These are phyloP conservation scores for Ceratonia siliqua DNA, from an alignment of 306 rosid genomes.

Conservation along the genomic window DNA sequence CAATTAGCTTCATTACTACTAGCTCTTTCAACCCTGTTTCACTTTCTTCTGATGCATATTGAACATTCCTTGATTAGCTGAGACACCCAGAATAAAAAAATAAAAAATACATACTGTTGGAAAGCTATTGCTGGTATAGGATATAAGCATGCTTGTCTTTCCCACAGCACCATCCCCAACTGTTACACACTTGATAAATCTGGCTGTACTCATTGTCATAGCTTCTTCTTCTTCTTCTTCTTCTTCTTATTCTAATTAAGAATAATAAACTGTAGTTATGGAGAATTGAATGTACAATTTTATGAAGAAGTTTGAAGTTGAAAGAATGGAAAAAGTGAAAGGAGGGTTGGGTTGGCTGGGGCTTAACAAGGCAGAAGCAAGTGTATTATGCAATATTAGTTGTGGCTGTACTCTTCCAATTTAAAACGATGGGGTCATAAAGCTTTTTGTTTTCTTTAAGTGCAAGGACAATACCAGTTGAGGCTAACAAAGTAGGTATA, in stretches of 20 bases:
- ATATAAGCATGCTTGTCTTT: conserved; percentile 95
- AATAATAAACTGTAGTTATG: conserved; percentile 19
- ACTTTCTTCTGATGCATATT: background rate
- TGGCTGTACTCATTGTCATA: conserved; percentile 67
- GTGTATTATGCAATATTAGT: conserved; percentile 41
- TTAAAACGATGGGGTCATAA: conserved; percentile 33
- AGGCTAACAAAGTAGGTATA: conserved; percentile 56
- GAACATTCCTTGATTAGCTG: background rate
- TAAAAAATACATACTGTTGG: conserved; percentile 62
- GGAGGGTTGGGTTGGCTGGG: conserved; percentile 1
- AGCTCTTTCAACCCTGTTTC: conserved; percentile 6
- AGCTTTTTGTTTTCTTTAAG: conserved; percentile 79
- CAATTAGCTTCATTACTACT: conserved; percentile 15
- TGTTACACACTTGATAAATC: conserved; percentile 94
- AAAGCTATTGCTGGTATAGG: conserved; percentile 89
- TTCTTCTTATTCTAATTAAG: conserved; percentile 30
- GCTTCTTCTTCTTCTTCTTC: conserved; percentile 26
- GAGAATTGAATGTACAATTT: conserved; percentile 13
- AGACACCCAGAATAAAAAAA: background rate
- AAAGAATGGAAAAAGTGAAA: conserved; percentile 19
- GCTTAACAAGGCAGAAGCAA: conserved; percentile 44
- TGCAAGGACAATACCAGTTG: conserved; percentile 63
- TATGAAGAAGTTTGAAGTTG: conserved; percentile 21
- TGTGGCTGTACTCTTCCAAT: conserved; percentile 28
- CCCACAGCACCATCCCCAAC: conserved; percentile 99